Evolutionary conservation across 495 filamentous ascomycete genomes (phyloP).

Genomic region (Neurospora sp.): DNA sequence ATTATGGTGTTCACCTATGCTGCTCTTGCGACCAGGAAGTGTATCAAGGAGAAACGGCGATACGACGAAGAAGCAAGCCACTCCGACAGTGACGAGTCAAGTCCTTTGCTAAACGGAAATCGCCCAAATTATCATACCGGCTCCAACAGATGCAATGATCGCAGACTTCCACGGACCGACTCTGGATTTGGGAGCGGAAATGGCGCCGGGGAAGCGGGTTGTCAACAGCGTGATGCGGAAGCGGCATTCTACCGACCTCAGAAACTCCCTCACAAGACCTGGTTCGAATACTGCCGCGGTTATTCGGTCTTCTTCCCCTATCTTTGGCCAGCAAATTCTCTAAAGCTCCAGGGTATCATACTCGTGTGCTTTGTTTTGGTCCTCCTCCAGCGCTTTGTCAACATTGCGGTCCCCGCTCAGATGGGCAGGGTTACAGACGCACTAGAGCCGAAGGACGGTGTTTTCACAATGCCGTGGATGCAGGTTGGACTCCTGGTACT

Average conservation of each 20-base stretch:
- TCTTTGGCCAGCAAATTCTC: conserved; percentile 77
- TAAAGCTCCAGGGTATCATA: conserved; percentile 62
- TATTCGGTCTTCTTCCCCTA: conserved; percentile 91
- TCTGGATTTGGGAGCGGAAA: conserved; percentile 18
- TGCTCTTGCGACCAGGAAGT: conserved; percentile 18
- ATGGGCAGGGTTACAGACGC: conserved; percentile 62
- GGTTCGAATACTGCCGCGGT: conserved; percentile 70
- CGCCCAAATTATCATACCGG: conserved; percentile 23
- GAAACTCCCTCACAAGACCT: conserved; percentile 32
- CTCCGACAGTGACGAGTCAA: conserved; percentile 37
- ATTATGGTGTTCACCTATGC: conserved; percentile 33
- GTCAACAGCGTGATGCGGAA: conserved; percentile 29
- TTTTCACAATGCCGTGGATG: conserved; percentile 18
- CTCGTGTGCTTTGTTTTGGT: conserved; percentile 70
- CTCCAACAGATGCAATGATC: conserved; percentile 15
- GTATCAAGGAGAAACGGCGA: conserved; percentile 23
- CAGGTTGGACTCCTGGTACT: conserved; percentile 68
- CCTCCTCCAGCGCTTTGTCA: conserved; percentile 65
- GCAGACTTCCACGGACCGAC: conserved; percentile 2
- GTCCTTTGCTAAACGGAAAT: conserved; percentile 31
- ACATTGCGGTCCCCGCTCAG: conserved; percentile 70
- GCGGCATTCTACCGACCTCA: conserved; percentile 46
- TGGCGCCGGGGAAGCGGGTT: conserved; percentile 17
- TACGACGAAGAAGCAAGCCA: conserved; percentile 38
- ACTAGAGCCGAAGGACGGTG: conserved; percentile 30